Evolutionary conservation across 768 basidiomycete species (phyloP).

Genomic region (Pisolithus tinctorius): DNA sequence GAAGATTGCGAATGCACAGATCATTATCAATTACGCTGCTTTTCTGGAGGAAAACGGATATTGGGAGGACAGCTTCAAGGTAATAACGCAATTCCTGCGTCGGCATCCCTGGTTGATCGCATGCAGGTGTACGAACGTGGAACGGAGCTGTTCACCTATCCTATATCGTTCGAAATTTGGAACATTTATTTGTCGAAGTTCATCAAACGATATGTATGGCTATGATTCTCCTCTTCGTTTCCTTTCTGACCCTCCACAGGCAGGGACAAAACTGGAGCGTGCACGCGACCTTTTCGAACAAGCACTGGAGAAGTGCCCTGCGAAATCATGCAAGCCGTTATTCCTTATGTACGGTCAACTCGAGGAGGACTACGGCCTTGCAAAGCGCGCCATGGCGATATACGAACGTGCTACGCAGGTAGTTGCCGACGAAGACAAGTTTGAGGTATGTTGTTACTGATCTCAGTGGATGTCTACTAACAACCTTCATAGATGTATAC

Average conservation of each 20-base stretch:
- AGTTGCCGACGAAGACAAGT: conserved; percentile 87
- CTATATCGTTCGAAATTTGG: conserved; percentile 98
- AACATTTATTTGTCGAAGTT: conserved; percentile 98
- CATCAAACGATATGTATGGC: conserved; percentile 86
- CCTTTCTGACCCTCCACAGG: conserved; percentile 37
- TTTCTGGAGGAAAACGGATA: conserved; percentile 98
- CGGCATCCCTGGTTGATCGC: conserved; percentile 6
- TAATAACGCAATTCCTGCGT: conserved; percentile 20
- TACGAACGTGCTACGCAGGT: conserved; percentile 88
- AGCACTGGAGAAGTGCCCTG: conserved; percentile 91
- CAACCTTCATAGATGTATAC: conserved; percentile 71
- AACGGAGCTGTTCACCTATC: conserved; percentile 95
- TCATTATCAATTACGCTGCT: conserved; percentile 94
- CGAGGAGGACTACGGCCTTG: conserved; percentile 92
- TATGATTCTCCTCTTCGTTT: background rate
- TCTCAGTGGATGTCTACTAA: background rate
- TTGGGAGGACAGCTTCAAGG: conserved; percentile 98
- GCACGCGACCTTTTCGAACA: conserved; percentile 98
- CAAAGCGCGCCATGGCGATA: conserved; percentile 93
- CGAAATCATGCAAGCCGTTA: conserved; percentile 89
- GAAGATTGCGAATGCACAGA: conserved; percentile 95
- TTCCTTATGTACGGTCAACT: conserved; percentile 95
- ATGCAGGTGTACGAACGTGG: conserved; percentile 89
- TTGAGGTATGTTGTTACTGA: conserved; percentile 57
- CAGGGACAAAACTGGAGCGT: conserved; percentile 89